Conservation (phyloP, 805 yeast species). For the Millerozyma acaciae region DNA sequence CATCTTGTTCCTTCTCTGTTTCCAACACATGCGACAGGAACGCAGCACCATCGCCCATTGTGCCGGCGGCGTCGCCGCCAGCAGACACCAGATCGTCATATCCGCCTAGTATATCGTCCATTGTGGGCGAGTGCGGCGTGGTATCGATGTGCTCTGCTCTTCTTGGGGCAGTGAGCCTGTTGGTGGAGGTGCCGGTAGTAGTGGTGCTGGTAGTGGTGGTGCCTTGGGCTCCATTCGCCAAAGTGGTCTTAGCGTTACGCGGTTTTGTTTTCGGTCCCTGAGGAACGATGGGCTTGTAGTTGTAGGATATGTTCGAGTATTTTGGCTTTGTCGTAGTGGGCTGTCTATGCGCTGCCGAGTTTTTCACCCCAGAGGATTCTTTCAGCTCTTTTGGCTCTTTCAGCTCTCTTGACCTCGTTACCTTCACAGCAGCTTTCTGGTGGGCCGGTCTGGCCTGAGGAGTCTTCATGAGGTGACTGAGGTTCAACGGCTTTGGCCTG, state of each 20-base stretch:
- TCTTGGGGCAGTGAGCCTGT: constrained; percentile 3
- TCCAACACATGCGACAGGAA: no score
- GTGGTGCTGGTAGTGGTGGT: constrained; percentile 5
- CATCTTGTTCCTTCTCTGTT: constrained; percentile 29
- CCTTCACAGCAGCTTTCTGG: constrained; percentile 2
- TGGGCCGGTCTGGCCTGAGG: constrained; percentile 2
- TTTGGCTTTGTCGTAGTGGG: constrained; percentile 9
- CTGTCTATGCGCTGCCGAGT: constrained; percentile 1
- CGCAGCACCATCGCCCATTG: background rate
- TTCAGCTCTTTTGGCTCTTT: constrained; percentile 4
- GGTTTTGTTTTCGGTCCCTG: constrained; percentile 10
- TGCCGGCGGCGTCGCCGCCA: background rate
- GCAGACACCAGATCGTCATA: constrained; percentile 14
- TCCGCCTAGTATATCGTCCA: constrained; percentile 21
- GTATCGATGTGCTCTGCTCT: constrained; percentile 4
- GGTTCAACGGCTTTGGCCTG: constrained; percentile 38
- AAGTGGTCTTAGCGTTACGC: constrained; percentile 4
- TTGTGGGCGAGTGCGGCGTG: constrained; percentile 19
- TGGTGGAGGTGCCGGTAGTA: constrained; percentile 1
- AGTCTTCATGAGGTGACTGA: constrained; percentile 29
- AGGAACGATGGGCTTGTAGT: constrained; percentile 22
- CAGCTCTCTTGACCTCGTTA: background rate
- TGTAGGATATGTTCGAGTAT: constrained; percentile 29
- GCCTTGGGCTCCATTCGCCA: constrained; percentile 7
- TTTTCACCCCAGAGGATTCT: background rate